Base-by-base conservation (phyloP, 352 stramenopile species). In the Phytophthora multivora region DNA sequence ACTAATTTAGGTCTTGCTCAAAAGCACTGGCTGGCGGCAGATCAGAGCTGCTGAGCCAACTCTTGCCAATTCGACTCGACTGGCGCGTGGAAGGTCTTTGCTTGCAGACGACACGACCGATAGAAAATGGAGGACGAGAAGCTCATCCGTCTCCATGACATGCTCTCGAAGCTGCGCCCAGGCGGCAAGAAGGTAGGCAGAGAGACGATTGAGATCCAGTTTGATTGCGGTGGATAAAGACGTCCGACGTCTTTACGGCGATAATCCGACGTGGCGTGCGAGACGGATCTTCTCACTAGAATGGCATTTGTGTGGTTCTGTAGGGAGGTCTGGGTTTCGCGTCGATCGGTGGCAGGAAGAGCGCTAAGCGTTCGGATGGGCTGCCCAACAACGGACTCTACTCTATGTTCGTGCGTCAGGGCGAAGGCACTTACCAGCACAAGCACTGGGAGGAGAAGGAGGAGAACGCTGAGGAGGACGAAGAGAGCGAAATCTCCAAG, bases 401-500 rank as follows among this genome's bases (percentile, higher is more conserved):
- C 60, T 80, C 80, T 28, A 95, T 92, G 86, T 95, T 95, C 47
- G 86, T 95, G 58, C 81, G 86, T 18, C 74, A 91, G 54, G 86
- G 86, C 42, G 76, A 95, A 31, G 72, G 86, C 19, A 73, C 75
- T 9, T 91, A 93, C 66, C 59, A 80, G 61, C 86, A 95, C 70
- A 93, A 93, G 58, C 86, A 89, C 69, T 95, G 90, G 60, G 71
- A 85, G n/a, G 82, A 91, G 10, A 67, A 76, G 23, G 59, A 79
- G 35, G 12, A 33, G 7, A 57, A 43, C 2, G 39, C 67, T 3
- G 36, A 38, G 5, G 23, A 41, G 13, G 63, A 73, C 15, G 64
- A 13, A 19, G 42, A 73, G 2, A 28, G 40, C 0, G 56, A 75
- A 30, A 35, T 64, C 16, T 70, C 55, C 1, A 80, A 78, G 58